A percentile compares a stretch with the other conserved stretches of the same genome.
Conservation (phyloP, 2,329 filamentous ascomycete genomes). For the Hymenotorrendiella dingleyae region DNA sequence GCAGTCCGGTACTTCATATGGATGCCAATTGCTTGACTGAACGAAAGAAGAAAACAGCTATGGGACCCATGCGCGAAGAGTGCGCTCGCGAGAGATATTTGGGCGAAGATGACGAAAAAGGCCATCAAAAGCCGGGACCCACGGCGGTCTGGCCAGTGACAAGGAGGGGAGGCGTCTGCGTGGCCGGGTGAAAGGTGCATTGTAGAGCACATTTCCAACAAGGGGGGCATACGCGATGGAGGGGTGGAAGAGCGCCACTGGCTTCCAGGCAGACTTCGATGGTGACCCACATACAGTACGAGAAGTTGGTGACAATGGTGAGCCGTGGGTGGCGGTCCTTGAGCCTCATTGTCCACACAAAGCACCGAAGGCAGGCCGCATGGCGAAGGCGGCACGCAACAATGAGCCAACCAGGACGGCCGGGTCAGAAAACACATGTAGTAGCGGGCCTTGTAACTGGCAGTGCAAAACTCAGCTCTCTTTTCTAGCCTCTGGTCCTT, state of each 20-base stretch:
- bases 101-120: neutral
- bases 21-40: slow-evolving; percentile 1
- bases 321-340: too few species aligned
- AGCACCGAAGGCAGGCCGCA: neutral
- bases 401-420: neutral
- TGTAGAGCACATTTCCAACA: slow-evolving; percentile 3
- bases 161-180: neutral
- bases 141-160: neutral
- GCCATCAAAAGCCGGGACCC: neutral
- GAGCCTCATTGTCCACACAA: slow-evolving; percentile 4
- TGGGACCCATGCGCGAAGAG: slow-evolving; percentile 14
- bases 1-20: neutral
- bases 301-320: too few species aligned
- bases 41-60: slow-evolving; percentile 26
- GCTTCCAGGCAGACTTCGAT: too few species aligned
- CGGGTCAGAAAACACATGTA: neutral
- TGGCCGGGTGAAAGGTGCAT: neutral
- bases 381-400: neutral
- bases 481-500: too few species aligned
- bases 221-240: too few species aligned
- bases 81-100: neutral
- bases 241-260: too few species aligned
- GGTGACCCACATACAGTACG: too few species aligned
- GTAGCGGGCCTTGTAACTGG: too few species aligned
- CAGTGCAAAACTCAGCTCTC: too few species aligned